Evolutionary conservation across 306 rosid species (phyloP).

Genomic region (Trifolium fragiferum): DNA sequence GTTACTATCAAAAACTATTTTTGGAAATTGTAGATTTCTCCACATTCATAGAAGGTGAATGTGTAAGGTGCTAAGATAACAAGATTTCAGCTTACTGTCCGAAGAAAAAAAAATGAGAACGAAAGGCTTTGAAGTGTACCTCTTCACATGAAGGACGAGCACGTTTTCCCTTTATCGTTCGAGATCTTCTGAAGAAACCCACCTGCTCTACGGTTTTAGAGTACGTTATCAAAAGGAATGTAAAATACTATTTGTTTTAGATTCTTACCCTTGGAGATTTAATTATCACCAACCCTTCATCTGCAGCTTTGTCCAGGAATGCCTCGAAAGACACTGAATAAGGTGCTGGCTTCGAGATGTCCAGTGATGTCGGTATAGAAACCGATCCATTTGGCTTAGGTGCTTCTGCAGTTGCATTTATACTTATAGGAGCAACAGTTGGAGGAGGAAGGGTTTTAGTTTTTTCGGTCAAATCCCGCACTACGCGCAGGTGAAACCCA

Average conservation of each 20-base stretch:
- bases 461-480: conserved; percentile 55
- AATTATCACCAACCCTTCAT: conserved; percentile 83
- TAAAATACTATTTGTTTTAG: background rate
- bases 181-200: conserved; percentile 79
- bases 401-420: conserved; percentile 44
- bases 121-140: conserved; percentile 51
- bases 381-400: conserved; percentile 56
- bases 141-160: conserved; percentile 81
- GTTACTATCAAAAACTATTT: background rate
- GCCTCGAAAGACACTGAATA: conserved; percentile 55
- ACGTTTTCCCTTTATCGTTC: conserved; percentile 87
- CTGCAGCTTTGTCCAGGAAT: conserved; percentile 73
- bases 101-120: background rate
- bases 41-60: background rate
- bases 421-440: conserved; percentile 48
- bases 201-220: conserved; percentile 69
- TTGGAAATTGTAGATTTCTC: conserved; percentile 10
- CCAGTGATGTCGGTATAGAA: conserved; percentile 58
- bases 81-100: conserved; percentile 11
- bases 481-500: conserved; percentile 70
- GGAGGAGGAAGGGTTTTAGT: conserved; percentile 49
- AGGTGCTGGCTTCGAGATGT: conserved; percentile 49
- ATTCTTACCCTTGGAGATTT: conserved; percentile 73
- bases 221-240: conserved; percentile 31
- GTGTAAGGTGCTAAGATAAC: background rate